phyloP scores from a whole-genome alignment of 306 rosid genomes.

The Dryas drummondii region DNA sequence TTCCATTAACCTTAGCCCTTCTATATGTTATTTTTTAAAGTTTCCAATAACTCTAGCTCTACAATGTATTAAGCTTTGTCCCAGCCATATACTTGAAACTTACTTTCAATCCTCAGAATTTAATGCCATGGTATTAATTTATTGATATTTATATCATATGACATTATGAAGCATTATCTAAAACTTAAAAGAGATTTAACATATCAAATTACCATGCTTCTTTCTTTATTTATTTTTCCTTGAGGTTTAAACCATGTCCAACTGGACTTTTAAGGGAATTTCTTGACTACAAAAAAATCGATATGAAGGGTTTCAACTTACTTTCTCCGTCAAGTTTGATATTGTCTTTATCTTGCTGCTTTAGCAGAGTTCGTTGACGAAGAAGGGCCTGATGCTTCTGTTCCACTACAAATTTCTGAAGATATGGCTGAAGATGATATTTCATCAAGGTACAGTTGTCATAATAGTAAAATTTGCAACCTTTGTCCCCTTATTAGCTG shows the following conservation, averaged over 20 bases:
- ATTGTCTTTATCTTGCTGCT: conserved; percentile 27
- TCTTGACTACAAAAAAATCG: neutral
- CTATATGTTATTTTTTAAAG: conserved; percentile 3
- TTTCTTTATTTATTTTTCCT: neutral
- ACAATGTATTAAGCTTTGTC: neutral
- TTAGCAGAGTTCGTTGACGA: conserved; percentile 63
- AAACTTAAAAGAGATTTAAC: neutral
- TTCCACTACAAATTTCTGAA: conserved; percentile 73
- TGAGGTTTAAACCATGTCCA: neutral
- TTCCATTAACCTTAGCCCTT: conserved; percentile 6
- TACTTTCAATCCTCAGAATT: neutral
- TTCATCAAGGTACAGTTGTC: conserved; percentile 66
- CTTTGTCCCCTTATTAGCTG: neutral
- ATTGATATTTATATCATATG: neutral
- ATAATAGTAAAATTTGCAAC: neutral
- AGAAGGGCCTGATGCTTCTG: conserved; percentile 70
- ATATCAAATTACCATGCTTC: neutral
- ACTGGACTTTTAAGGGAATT: neutral
- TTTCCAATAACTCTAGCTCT: neutral
- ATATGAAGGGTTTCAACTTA: neutral
- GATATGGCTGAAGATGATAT: conserved; percentile 77
- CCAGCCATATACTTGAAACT: neutral
- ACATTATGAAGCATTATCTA: neutral
- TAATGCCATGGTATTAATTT: neutral
- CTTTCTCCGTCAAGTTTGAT: conserved; percentile 17